These are phyloP conservation scores for Wallacemonas sp. DNA, from an alignment of 208 protist species.

Conservation along the genomic window DNA sequence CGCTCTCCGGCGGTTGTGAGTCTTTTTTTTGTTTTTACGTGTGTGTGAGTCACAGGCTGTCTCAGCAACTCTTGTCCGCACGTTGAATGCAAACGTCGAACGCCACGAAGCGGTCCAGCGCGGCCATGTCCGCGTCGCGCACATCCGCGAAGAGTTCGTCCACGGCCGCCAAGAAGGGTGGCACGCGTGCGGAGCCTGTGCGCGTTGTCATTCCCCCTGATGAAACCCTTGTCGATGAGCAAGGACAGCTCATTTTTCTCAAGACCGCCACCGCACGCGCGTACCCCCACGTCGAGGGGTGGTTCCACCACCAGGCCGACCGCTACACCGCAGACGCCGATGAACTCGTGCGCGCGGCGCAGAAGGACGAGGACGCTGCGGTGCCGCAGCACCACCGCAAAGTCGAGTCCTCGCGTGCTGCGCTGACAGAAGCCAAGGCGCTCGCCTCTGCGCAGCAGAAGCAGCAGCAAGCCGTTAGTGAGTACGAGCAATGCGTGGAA, in stretches of 20 bases:
- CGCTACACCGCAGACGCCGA: not conserved
- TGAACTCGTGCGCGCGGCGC: not conserved
- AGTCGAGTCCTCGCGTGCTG: not conserved
- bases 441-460: not conserved
- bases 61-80: too few species aligned
- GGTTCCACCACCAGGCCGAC: conserved; percentile 25
- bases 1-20: too few species aligned
- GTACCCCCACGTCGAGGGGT: conserved; percentile 39
- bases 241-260: conserved; percentile 24
- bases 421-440: not conserved
- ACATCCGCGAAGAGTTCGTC: too few species aligned
- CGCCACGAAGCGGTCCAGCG: too few species aligned
- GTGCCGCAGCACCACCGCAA: not conserved
- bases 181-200: not conserved
- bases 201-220: not conserved
- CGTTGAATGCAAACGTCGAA: too few species aligned
- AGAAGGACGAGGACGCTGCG: not conserved
- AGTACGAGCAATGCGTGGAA: not conserved
- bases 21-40: too few species aligned
- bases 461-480: not conserved
- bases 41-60: too few species aligned
- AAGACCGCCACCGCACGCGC: conserved; percentile 23
- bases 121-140: too few species aligned
- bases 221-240: conserved; percentile 2
- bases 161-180: too few species aligned